Evolutionary conservation across 2,329 filamentous ascomycete genomes (phyloP), one percentile per base, ranked within the genome.

Genomic region (Stagonosporopsis rhizophila): DNA sequence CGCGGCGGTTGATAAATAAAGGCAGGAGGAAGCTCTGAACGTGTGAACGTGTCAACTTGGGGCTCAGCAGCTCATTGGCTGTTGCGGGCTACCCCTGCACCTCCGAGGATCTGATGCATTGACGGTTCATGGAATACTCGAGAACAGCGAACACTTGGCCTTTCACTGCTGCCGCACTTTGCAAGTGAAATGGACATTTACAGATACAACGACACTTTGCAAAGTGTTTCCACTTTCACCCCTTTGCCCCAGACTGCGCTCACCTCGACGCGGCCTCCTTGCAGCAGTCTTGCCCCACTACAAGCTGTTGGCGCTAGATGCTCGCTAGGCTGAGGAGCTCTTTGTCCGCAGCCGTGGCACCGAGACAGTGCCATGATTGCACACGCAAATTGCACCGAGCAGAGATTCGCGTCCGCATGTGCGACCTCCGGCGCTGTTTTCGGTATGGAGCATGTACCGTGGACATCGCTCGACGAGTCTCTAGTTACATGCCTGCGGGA

Each of bases 1-100:
- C 60, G 59, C 50, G 42, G 59, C 56, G 52, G 55, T 61, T 60
- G 63, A 63, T 69, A 67, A 66, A 67, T 65, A 66, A 60, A 58
- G 61, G 61, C 64, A 54, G 58, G 56, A 46, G 59, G 52, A 58
- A 66, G 59, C 62, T 64, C 57, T 56, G 50, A 62, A 60, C 60
- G 28, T 64, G 66, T 64, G 66, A 58, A 58, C 55, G 55, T 58
- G 55, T 58, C 55, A 56, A 56, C 47, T 56, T 56, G 39, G 47
- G 44, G 32, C 42, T 47, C 35, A 25, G 34, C 28, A 40, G 8
- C 53, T 56, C 53, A 56, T 56, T 56, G 53, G 53, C 47, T 46
- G 20, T 20, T 44, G n/a, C 34, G 20, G 20, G 23, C 38, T 27
- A 56, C 47, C 53, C 53, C 47, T 56, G 53, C 38, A 23, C 42